A percentile compares a stretch with the other conserved stretches of the same genome.
phyloP scores from a whole-genome alignment of 1,139 yeast species.

The Taphrina betulina region DNA sequence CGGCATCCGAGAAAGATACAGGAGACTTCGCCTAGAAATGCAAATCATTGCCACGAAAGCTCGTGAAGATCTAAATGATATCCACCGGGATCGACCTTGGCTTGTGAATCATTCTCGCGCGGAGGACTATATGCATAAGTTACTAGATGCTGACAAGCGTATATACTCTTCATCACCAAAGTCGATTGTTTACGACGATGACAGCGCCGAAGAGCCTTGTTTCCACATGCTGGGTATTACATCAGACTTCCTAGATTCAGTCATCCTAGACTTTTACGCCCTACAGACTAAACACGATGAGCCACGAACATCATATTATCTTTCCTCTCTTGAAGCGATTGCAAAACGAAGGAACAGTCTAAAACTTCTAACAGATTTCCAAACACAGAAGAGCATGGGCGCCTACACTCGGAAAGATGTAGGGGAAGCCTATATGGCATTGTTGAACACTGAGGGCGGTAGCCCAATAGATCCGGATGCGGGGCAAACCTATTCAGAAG shows the following conservation, averaged over 20 bases:
- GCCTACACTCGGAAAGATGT: constrained; percentile 64
- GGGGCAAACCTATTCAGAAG: constrained; percentile 40
- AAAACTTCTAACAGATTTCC: constrained; percentile 54
- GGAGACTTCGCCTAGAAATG: constrained; percentile 22
- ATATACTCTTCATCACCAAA: not conserved
- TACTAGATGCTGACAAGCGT: constrained; percentile 14
- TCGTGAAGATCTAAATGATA: constrained; percentile 14
- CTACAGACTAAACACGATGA: constrained; percentile 43
- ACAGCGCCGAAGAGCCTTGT: constrained; percentile 18
- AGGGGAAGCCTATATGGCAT: constrained; percentile 50
- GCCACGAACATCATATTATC: constrained; percentile 10
- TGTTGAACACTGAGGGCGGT: constrained; percentile 35
- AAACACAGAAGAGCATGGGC: constrained; percentile 57
- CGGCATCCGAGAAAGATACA: constrained; percentile 17
- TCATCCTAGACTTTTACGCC: constrained; percentile 63
- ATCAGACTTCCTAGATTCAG: constrained; percentile 60
- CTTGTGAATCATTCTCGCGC: constrained; percentile 16
- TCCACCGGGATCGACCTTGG: constrained; percentile 16
- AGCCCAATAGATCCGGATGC: constrained; percentile 50
- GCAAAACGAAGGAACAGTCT: constrained; percentile 52
- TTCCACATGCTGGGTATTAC: constrained; percentile 60
- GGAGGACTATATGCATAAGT: constrained; percentile 8
- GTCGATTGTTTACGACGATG: not conserved
- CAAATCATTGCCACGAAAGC: constrained; percentile 17
- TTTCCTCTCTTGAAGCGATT: constrained; percentile 51